Evolutionary conservation across 768 basidiomycete genomes (phyloP).

Genomic region (Trametes villosa): DNA sequence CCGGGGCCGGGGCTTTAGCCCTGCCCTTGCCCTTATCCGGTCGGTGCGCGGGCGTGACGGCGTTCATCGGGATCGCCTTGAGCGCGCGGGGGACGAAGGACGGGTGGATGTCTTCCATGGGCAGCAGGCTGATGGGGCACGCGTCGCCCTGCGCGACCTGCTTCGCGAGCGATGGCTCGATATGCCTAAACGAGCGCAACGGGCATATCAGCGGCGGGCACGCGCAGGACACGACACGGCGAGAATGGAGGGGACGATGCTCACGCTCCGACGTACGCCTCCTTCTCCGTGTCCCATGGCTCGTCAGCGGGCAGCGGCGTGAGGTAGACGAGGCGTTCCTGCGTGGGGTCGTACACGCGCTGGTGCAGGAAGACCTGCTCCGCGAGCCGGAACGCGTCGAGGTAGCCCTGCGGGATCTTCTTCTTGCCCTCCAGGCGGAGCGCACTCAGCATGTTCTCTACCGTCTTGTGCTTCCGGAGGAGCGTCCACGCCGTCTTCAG

Average conservation of each 20-base stretch:
- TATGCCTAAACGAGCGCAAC: constrained; percentile 49
- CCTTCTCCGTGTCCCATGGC: constrained; percentile 59
- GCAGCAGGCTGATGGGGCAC: constrained; percentile 68
- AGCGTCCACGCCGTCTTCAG: constrained; percentile 90
- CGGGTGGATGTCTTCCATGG: constrained; percentile 83
- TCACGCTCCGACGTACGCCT: constrained; percentile 76
- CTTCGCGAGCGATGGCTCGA: constrained; percentile 67
- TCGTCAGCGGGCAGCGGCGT: constrained; percentile 58
- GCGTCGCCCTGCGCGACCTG: constrained; percentile 68
- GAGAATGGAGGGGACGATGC: constrained; percentile 27
- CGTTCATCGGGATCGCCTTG: constrained; percentile 43
- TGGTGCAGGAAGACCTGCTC: constrained; percentile 95
- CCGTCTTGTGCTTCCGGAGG: constrained; percentile 82
- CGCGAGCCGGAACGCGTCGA: constrained; percentile 74
- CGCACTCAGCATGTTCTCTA: constrained; percentile 79
- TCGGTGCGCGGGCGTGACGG: constrained; percentile 24
- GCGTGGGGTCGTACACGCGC: constrained; percentile 81
- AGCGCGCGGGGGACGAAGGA: constrained; percentile 56
- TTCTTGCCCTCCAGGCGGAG: constrained; percentile 85
- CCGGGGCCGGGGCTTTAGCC: constrained; percentile 50
- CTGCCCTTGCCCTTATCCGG: constrained; percentile 38
- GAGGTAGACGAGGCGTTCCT: constrained; percentile 70
- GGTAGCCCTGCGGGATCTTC: constrained; percentile 75
- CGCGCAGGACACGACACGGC: constrained; percentile 16
- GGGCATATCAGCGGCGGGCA: constrained; percentile 13